phyloP scores from a whole-genome alignment of 2,329 filamentous ascomycete species.

The Penicillium sp. region DNA sequence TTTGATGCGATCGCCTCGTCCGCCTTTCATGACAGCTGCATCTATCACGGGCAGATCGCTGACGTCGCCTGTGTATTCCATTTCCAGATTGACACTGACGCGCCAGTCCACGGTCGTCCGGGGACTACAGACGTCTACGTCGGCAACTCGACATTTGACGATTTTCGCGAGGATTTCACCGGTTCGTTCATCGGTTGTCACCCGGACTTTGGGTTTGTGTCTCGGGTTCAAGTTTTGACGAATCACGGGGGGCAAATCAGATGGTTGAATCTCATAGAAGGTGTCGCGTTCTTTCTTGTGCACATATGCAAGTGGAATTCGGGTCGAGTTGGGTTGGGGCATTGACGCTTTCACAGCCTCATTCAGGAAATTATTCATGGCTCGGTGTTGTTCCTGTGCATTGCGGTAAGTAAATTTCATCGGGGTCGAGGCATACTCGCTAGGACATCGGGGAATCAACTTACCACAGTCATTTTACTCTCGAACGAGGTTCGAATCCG shows the following conservation, averaged over 20 bases:
- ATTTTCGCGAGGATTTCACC: conserved; percentile 74
- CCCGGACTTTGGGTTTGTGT: conserved; percentile 65
- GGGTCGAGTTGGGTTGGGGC: conserved; percentile 38
- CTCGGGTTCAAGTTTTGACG: conserved; percentile 60
- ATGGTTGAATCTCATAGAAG: conserved; percentile 72
- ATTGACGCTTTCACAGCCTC: conserved; percentile 57
- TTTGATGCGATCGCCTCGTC: conserved; percentile 68
- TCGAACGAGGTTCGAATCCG: conserved; percentile 65
- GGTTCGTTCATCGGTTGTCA: conserved; percentile 74
- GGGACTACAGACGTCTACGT: conserved; percentile 85
- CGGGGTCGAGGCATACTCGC: background rate
- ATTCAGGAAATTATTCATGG: conserved; percentile 84
- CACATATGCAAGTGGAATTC: conserved; percentile 64
- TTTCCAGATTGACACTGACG: conserved; percentile 92
- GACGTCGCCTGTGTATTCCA: conserved; percentile 73
- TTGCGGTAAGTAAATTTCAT: conserved; percentile 19
- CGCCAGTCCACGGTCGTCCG: conserved; percentile 79
- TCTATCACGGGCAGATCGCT: conserved; percentile 53
- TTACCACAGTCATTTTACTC: conserved; percentile 87
- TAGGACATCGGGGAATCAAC: conserved; percentile 26
- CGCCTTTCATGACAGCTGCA: conserved; percentile 30
- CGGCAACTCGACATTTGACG: conserved; percentile 83
- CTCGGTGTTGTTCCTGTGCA: conserved; percentile 71
- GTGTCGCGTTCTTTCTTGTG: conserved; percentile 81
- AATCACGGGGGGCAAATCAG: conserved; percentile 64